phyloP scores from a whole-genome alignment of 108 stramenopile genomes.

The Epithemia pelagica region DNA sequence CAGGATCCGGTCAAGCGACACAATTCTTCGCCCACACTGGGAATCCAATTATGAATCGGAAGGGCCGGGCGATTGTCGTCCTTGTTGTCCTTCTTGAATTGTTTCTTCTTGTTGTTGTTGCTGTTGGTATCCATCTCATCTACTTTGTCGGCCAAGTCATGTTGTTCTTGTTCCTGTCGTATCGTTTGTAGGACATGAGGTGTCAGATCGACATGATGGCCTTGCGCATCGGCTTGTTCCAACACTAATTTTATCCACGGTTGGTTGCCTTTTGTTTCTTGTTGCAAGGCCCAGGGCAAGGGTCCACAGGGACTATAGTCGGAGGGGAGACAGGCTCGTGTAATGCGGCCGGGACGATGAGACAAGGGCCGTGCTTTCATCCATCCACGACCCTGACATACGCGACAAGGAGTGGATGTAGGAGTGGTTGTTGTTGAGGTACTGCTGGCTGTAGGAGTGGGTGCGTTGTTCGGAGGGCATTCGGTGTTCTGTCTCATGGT shows the following conservation, averaged over 20 bases:
- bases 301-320: conserved; percentile 31
- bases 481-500: too few relatives aligned
- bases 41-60: conserved; percentile 26
- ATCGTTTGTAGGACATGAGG: too few relatives aligned
- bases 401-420: conserved; percentile 24
- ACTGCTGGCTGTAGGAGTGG: too few relatives aligned
- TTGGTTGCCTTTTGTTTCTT: background rate
- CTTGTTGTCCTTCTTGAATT: conserved; percentile 16
- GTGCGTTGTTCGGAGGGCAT: too few relatives aligned
- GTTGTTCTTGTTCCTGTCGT: background rate
- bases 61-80: conserved; percentile 9
- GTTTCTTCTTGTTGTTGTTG: conserved; percentile 14
- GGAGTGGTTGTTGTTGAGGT: conserved; percentile 7
- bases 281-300: background rate
- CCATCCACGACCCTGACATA: conserved; percentile 33
- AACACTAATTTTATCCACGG: background rate
- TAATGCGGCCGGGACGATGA: conserved; percentile 18
- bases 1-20: conserved; percentile 61
- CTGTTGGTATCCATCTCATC: conserved; percentile 12
- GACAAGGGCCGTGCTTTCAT: conserved; percentile 20
- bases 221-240: conserved; percentile 3
- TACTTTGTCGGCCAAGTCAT: background rate
- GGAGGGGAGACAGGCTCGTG: conserved; percentile 11
- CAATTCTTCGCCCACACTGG: conserved; percentile 47
- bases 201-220: background rate